Conservation (phyloP, 2,329 filamentous ascomycete genomes). For the Hypocreales sp. region DNA sequence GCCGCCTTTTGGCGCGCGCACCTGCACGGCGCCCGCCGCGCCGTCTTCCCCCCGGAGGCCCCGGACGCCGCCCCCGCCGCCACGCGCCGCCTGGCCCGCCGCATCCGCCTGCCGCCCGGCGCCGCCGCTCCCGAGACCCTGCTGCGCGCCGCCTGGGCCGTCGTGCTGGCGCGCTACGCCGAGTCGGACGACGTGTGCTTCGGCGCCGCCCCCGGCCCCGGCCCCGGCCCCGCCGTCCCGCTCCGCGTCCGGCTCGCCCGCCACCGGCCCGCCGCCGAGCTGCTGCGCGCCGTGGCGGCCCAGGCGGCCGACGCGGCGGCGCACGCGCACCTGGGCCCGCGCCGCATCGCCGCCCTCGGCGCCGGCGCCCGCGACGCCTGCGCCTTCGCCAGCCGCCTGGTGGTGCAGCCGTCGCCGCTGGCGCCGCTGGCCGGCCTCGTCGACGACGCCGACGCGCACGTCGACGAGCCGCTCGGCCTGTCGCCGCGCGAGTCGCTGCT, state of each 20-base stretch:
- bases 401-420: conserved; percentile 5
- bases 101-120: neutral
- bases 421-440: too few relatives aligned
- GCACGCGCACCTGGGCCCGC: conserved; percentile 10
- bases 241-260: conserved; percentile 19
- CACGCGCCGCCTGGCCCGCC: neutral
- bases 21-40: conserved; percentile 25
- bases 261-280: neutral
- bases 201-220: conserved; percentile 42
- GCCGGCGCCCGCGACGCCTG: conserved; percentile 2
- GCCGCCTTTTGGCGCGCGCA: conserved; percentile 30
- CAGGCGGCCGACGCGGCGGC: conserved; percentile 7
- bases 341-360: conserved; percentile 9
- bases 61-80: conserved; percentile 18
- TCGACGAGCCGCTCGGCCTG: too few relatives aligned
- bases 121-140: conserved; percentile 24
- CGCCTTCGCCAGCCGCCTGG: conserved; percentile 4
- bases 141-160: conserved; percentile 43
- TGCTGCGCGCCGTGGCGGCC: conserved; percentile 9
- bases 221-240: conserved; percentile 35
- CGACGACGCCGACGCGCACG: too few relatives aligned
- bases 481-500: too few relatives aligned
- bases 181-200: conserved; percentile 38
- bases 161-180: conserved; percentile 37
- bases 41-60: conserved; percentile 28